phyloP scores from a whole-genome alignment of 441 rosid genomes.

The Sinapis alba region DNA sequence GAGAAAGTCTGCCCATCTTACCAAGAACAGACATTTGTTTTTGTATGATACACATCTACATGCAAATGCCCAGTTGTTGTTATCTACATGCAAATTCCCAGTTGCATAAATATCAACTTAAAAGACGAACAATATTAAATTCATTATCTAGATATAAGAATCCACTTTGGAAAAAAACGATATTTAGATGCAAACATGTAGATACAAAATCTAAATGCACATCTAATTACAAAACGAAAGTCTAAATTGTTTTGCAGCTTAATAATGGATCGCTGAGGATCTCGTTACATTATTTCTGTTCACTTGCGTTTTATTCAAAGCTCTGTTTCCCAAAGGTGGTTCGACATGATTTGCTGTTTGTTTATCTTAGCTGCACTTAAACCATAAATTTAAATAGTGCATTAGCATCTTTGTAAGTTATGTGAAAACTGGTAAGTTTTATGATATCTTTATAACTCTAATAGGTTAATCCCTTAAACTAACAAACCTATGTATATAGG shows the following conservation, averaged over 20 bases:
- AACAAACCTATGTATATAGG: background rate
- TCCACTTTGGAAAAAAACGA: background rate
- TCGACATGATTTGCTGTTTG: background rate
- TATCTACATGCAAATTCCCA: background rate
- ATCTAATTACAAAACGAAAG: background rate
- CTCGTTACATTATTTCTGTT: background rate
- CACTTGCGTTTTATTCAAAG: background rate
- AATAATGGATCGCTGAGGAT: background rate
- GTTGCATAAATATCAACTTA: background rate
- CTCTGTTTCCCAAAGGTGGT: slow-evolving; percentile 7
- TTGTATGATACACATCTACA: background rate
- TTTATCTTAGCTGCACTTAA: background rate
- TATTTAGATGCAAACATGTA: background rate
- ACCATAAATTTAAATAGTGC: background rate
- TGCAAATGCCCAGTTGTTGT: background rate
- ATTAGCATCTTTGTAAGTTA: background rate
- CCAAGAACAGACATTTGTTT: background rate
- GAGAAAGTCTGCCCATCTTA: background rate
- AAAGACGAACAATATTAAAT: background rate
- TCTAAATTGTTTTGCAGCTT: background rate
- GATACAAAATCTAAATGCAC: background rate
- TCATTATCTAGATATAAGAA: background rate
- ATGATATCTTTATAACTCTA: background rate
- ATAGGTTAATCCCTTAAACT: background rate
- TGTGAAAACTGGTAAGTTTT: background rate